Base-by-base conservation (phyloP, 371 early-diverging fungal species). In the Saksenaea vasiformis region DNA sequence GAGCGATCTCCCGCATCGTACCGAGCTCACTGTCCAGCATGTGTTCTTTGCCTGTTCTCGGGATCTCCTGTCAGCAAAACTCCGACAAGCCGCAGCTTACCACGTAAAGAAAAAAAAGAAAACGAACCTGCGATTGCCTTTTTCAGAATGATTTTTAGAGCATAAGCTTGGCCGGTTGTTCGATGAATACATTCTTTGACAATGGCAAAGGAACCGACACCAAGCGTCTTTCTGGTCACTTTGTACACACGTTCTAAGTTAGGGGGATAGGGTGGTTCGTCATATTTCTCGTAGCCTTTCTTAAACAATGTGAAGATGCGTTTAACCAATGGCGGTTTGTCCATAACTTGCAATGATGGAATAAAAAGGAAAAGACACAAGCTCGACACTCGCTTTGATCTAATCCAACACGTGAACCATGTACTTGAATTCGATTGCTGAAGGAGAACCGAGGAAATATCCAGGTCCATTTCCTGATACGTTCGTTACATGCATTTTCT, bases 1-100 rank as follows among this genome's bases (percentile, higher is more conserved):
- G 19, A 5, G n/a, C 22, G 17, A 7, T 7, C 14, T 35, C 1
- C 37, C 41, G 15, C 39, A 14, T 15, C 41, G 31, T 64, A 78
- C 78, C 78, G 64, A 93, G 83, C 66, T 93, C 94, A 19, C 89
- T 91, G 65, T 90, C 88, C 63, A 93, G 85, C 94, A 93, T 93
- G 60, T 79, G 71, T 57, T 87, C 89, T 62, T 92, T 92, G 51
- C 90, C 90, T 79, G 65, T 19, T 14, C 26, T 36, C 56, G 56
- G 28, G 19, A 22, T 31, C 24, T 58, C 24, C 14, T 38, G 36
- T 43, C 43, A 35, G 7, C n/a, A 14, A 31, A 13, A 38, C 38
- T 24, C 41, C 38, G 2, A 22, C 35, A 17, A 53, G 17, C 54
- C 24, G 31, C 31, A 31, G n/a, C n/a, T n/a, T n/a, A n/a, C n/a